Evolutionary conservation across 1,139 yeast species (phyloP), one percentile per base, ranked within the genome.

Genomic region (Zygoascus meyerae): DNA sequence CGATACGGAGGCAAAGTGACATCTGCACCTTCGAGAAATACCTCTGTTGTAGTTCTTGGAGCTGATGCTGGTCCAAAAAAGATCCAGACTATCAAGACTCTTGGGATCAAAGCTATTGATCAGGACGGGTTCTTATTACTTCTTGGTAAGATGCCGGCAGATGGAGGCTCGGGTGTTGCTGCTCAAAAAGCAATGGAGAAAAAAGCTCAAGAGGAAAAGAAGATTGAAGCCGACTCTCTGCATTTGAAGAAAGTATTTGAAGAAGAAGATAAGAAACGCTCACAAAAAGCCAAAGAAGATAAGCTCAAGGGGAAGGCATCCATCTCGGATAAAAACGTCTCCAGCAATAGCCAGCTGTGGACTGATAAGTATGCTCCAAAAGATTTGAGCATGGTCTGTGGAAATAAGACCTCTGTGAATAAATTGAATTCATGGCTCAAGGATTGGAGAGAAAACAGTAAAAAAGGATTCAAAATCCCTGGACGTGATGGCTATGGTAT

Each of bases 31-130:
- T 85, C 94, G 46, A 81, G 87, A 16, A 86, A 83, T 59, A 94
- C 98, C 0, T 79, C 87, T 33, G 73, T 89, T 41, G 96, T 92
- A 5, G 97, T 92, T 1, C 73, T 94, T 29, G 99, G 99, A 5
- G 87, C 78, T 44, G 97, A 92, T 56, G 98, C 98, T 1, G 99
- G 99, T 0, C 97, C 98, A 1, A 81, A 89, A n/a, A 92, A 92
- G 65, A 79, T 92, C 42, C 79, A 80, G 56, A 86, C 83, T 60
- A 92, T 94, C 57, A 82, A 78, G 57, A 76, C 79, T 47, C 69
- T 82, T 54, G 76, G 78, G 9, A 78, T 86, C 46, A 90, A 90
- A 64, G 86, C 95, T 26, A 84, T 92, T 50, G 81, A 81, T 58
- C 95, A 92, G 63, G 85, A 78, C 5, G 98, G 98, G 0, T 89